Percentiles rank a stretch among this genome's conserved stretches.
These are phyloP conservation scores for Aspergillus sclerotialis DNA, from an alignment of 2,329 filamentous ascomycete species.

Conservation along the genomic window DNA sequence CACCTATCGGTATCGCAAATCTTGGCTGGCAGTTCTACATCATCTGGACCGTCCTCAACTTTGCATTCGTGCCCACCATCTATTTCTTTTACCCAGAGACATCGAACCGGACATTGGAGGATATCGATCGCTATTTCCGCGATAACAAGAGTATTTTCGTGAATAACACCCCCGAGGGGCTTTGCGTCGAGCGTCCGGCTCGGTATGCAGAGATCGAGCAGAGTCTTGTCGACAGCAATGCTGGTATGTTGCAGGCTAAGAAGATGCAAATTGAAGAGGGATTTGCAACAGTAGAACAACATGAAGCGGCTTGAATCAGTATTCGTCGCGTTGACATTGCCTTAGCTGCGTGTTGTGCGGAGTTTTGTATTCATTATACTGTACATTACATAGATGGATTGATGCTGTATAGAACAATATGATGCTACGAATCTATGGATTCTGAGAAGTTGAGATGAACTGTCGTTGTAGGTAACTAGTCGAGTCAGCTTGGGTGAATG, in stretches of 20 bases:
- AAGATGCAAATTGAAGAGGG: too few species aligned
- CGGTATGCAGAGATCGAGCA: conserved; percentile 8
- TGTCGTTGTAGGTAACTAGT: too few species aligned
- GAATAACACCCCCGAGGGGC: conserved; percentile 5
- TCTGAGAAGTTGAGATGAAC: too few species aligned
- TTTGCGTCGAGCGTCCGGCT: conserved; percentile 3
- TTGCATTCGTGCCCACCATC: conserved; percentile 19
- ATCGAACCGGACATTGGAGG: conserved; percentile 21
- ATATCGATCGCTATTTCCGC: conserved; percentile 26
- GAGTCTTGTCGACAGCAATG: conserved; percentile 3
- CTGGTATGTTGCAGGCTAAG: neutral
- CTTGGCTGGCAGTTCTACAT: conserved; percentile 26
- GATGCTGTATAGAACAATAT: too few species aligned
- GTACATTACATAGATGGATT: too few species aligned
- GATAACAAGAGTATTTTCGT: conserved; percentile 8
- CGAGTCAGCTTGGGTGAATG: too few species aligned
- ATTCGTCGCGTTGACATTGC: too few species aligned
- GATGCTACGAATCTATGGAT: too few species aligned
- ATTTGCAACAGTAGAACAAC: too few species aligned
- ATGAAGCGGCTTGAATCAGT: too few species aligned
- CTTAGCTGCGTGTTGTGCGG: too few species aligned
- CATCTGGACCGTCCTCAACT: conserved; percentile 21
- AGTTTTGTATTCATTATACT: too few species aligned
- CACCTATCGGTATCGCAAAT: conserved; percentile 23
- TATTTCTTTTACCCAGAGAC: conserved; percentile 29